These are phyloP conservation scores for Trypanosoma melophagium DNA, from an alignment of 208 protist species.

Conservation along the genomic window DNA sequence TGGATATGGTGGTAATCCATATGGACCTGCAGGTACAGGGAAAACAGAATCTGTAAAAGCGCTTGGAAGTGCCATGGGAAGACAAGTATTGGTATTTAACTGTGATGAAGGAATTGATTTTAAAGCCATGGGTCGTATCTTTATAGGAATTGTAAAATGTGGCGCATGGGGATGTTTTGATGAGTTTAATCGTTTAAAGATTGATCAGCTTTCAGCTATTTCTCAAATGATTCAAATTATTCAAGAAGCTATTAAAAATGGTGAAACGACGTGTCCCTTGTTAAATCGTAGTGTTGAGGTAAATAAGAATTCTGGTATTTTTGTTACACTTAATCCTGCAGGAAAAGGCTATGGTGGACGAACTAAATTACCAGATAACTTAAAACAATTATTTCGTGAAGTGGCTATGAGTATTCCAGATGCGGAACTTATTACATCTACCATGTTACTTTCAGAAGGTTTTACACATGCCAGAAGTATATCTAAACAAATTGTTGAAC, in stretches of 20 bases:
- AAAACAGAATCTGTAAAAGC: constrained; percentile 98
- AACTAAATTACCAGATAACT: constrained; percentile 97
- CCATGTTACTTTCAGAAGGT: constrained; percentile 90
- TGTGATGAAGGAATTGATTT: constrained; percentile 95
- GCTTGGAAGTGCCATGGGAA: constrained; percentile 89
- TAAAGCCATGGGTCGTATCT: constrained; percentile 93
- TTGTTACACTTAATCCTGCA: constrained; percentile 97
- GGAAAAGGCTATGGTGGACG: constrained; percentile 96
- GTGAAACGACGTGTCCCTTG: constrained; percentile 75
- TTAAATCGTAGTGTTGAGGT: constrained; percentile 73
- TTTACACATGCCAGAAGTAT: constrained; percentile 86
- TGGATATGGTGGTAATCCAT: constrained; percentile 96
- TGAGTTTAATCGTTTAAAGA: constrained; percentile 95
- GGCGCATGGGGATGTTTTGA: constrained; percentile 95
- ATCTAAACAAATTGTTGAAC: constrained; percentile 87
- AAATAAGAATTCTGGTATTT: constrained; percentile 90
- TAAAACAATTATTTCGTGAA: constrained; percentile 97
- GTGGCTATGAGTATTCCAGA: constrained; percentile 98
- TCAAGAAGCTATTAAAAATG: constrained; percentile 88
- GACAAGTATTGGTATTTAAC: constrained; percentile 95
- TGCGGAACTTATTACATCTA: constrained; percentile 94
- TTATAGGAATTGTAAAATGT: constrained; percentile 93
- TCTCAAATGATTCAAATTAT: constrained; percentile 95
- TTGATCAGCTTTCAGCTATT: constrained; percentile 94
- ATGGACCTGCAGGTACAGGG: constrained; percentile 96